phyloP scores from a whole-genome alignment of 1,284 basidiomycete species.

The Ustilago hordei region DNA sequence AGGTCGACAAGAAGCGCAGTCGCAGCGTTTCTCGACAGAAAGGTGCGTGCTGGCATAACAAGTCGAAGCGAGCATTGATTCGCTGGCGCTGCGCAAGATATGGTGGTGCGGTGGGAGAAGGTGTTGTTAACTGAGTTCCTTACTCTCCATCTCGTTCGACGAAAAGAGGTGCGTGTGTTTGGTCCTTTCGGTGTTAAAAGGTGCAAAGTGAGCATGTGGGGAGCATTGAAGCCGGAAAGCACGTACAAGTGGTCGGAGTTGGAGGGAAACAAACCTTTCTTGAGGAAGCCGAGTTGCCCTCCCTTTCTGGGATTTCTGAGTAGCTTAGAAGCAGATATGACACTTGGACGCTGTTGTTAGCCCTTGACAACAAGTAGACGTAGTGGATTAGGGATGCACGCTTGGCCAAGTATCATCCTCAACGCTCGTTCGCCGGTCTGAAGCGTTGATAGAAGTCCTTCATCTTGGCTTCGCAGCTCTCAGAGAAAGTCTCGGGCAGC shows the following conservation, averaged over 20 bases:
- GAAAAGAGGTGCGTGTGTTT: background rate
- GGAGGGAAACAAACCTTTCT: too few species aligned
- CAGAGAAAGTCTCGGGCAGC: slow-evolving; percentile 89
- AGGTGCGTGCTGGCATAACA: background rate
- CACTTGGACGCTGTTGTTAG: background rate
- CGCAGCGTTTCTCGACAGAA: background rate
- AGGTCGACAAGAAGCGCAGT: background rate
- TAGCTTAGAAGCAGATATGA: too few species aligned
- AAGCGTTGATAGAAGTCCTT: slow-evolving; percentile 83
- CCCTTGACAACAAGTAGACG: too few species aligned
- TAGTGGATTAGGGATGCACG: too few species aligned
- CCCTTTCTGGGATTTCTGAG: background rate
- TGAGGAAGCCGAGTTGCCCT: background rate
- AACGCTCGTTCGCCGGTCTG: slow-evolving; percentile 67
- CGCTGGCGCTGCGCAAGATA: background rate
- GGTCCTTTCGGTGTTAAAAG: background rate
- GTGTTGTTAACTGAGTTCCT: too few species aligned
- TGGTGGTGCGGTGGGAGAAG: background rate
- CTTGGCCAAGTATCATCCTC: background rate
- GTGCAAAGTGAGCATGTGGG: background rate
- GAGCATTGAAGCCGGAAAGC: background rate
- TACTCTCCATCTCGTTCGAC: too few species aligned
- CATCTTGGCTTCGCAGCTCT: slow-evolving; percentile 80
- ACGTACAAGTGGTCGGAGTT: background rate
- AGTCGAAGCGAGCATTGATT: background rate